Conservation (phyloP, 495 filamentous ascomycete species). For the Podospora australis region DNA sequence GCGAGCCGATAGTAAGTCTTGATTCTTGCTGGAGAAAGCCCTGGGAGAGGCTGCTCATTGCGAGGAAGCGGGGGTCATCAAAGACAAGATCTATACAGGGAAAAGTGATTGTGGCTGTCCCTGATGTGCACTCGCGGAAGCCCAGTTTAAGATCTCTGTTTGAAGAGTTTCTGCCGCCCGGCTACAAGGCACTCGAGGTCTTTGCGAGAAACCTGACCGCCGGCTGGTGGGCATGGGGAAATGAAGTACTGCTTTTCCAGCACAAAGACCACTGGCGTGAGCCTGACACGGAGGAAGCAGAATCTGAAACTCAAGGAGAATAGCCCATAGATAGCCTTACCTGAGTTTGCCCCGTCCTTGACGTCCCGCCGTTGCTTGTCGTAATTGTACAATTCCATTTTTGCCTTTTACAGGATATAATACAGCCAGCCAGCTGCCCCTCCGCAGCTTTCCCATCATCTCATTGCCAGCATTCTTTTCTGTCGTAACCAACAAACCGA, state of each 20-base stretch:
- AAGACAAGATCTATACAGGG: conserved; percentile 1
- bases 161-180: conserved; percentile 33
- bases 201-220: conserved; percentile 82
- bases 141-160: conserved; percentile 51
- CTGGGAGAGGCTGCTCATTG: conserved; percentile 79
- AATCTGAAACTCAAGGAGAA: neutral
- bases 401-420: no score
- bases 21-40: conserved; percentile 72
- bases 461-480: neutral
- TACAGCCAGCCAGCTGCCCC: no score
- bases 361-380: no score
- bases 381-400: no score
- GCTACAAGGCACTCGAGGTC: conserved; percentile 69
- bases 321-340: neutral
- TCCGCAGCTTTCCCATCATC: no score
- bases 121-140: conserved; percentile 89
- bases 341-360: neutral
- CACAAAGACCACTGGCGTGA: conserved; percentile 57
- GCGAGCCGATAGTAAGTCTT: conserved; percentile 64
- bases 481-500: no score
- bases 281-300: conserved; percentile 4
- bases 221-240: conserved; percentile 86
- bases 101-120: conserved; percentile 66
- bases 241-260: conserved; percentile 81
- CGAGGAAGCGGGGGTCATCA: conserved; percentile 31